A percentile compares a stretch with the other conserved stretches of the same genome.
Evolutionary conservation across 225 moss, liverwort and hornwort species (phyloP).

Genomic region (Takakia lepidozioides): DNA sequence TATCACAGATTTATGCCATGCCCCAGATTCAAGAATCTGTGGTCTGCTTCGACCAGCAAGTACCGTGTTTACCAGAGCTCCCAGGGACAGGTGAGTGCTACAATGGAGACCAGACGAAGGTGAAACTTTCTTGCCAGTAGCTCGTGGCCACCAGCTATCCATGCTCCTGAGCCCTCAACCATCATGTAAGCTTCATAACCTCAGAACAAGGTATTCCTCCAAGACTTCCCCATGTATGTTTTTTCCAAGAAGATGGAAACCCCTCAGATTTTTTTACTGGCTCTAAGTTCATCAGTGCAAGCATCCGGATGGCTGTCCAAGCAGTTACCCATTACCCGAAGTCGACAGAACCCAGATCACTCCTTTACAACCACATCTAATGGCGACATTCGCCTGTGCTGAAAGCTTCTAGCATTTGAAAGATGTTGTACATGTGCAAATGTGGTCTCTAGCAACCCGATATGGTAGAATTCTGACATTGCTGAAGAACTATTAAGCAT

Average conservation of each 20-base stretch:
- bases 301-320: neutral
- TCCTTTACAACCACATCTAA: no score
- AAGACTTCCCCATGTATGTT: neutral
- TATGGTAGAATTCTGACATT: no score
- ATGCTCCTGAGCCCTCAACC: neutral
- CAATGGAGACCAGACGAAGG: conserved; percentile 21
- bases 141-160: conserved; percentile 12
- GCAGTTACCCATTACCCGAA: neutral
- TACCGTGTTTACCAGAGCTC: conserved; percentile 26
- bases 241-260: no score
- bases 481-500: neutral
- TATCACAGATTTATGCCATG: conserved; percentile 49
- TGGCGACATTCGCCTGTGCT: no score
- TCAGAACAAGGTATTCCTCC: neutral
- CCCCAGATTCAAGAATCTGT: conserved; percentile 41
- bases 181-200: neutral
- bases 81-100: conserved; percentile 21
- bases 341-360: neutral
- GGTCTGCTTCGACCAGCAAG: conserved; percentile 30
- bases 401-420: no score
- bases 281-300: neutral
- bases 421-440: no score
- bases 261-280: neutral
- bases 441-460: no score
- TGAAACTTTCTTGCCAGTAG: conserved; percentile 23